Evolutionary conservation across 306 rosid species (phyloP), one percentile per base, ranked within the genome.

Genomic region (Vigna hirtella): DNA sequence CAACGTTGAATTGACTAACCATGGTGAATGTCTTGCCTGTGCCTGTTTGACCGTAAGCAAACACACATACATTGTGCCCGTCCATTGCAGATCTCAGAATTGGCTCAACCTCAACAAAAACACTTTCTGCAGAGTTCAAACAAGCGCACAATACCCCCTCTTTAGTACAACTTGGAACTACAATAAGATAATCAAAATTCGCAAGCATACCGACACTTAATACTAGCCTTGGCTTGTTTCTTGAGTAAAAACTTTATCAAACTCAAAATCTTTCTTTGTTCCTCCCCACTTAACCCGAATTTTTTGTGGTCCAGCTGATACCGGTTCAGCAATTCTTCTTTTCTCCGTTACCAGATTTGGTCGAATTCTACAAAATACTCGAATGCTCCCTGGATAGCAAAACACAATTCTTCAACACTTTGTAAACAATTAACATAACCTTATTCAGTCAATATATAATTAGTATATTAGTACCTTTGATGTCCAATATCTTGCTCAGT

Each of bases 21-120:
- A 94, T 94, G 69, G 98, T 92, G 87, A 87, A 94, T 69, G 98
- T 92, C 87, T 94, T 94, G 77, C 98, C 98, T 1, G 98, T 94
- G 80, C 97, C 92, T 4, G 98, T 94, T 88, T 94, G 98, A 75
- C 98, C 98, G 3, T 89, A 93, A 76, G 98, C 97, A 43, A 94
- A 86, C 77, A 94, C 80, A 52, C 97, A 94, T 15, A 92, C 98
- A 77, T 90, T 94, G 70, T 93, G 92, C 13, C 98, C 98, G 53
- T 94, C 97, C 71, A 92, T 83, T 32, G 97, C 95, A 43, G 97
- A 94, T 86, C 90, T 89, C 76, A 92, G 84, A 76, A 94, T 88
- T 50, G 98, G 97, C 85, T 88, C 97, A 67, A 94, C 95, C 88
- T 92, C 98, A 66, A 78, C 85, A 78, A 89, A 94, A 71, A 92